These are phyloP conservation scores for Microbotryum lychnidis-dioicae DNA, from an alignment of 1,284 basidiomycete species.

Conservation along the genomic window DNA sequence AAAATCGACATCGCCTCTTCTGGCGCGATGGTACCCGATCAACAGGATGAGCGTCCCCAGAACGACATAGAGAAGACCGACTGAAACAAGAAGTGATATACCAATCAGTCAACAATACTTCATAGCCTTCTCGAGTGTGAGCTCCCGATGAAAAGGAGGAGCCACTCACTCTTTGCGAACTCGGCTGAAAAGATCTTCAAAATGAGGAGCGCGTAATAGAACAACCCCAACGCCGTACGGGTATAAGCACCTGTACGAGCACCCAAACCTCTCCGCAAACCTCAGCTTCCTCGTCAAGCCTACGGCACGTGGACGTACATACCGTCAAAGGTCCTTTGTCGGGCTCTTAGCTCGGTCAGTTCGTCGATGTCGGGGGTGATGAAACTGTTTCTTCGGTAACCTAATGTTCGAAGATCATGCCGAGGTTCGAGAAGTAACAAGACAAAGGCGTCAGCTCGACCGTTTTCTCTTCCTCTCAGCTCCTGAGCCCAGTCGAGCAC, in stretches of 20 bases:
- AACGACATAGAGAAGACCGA: slow-evolving; percentile 21
- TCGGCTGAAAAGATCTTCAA: slow-evolving; percentile 21
- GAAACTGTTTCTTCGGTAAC: neutral
- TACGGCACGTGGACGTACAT: neutral
- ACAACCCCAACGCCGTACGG: neutral
- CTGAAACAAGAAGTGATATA: neutral
- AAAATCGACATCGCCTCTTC: slow-evolving; percentile 20
- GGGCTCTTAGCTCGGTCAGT: slow-evolving; percentile 9
- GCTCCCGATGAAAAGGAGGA: neutral
- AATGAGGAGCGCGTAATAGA: slow-evolving; percentile 17
- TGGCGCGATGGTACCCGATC: slow-evolving; percentile 4
- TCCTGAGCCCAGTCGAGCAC: no score
- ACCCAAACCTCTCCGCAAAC: neutral
- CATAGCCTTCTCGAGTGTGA: neutral
- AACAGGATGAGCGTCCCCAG: slow-evolving; percentile 14
- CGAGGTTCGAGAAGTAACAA: no score
- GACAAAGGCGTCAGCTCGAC: no score
- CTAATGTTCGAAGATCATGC: neutral
- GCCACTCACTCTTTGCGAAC: slow-evolving; percentile 14
- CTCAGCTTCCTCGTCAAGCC: neutral
- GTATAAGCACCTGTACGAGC: neutral
- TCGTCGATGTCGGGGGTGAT: slow-evolving; percentile 1
- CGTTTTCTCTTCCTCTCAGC: no score
- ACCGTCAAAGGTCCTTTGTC: slow-evolving; percentile 13
- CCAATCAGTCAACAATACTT: neutral